Base-by-base conservation (phyloP, 768 basidiomycete species). In the Mycena olivaceomarginata region DNA sequence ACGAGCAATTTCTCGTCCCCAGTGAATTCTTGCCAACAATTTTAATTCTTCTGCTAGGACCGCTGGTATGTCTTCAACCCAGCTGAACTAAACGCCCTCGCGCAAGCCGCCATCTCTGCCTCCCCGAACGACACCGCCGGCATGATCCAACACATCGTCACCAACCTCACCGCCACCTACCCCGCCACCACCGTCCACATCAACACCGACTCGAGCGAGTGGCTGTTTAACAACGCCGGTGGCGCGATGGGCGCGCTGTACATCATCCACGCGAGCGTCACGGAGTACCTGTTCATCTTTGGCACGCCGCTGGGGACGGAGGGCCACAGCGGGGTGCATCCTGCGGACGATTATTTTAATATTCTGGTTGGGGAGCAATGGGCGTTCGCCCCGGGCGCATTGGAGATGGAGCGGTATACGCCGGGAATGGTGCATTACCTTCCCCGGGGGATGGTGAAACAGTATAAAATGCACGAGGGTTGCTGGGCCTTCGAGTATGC, bases 231-330 rank as follows among this genome's bases (percentile, higher is more conserved):
- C 89, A 99, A 99, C 82, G 98, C 98, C 2, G 98, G 98, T 13
- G 98, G 98, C 76, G 97, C 97, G 1, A 99, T 98, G 97, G 97
- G 97, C 62, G 94, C 94, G 48, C 98, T 99, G 98, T 98, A 97
- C 85, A 91, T 99, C 86, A 95, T 99, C 80, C 98, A 99, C 82
- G 97, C 98, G 20, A 95, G 93, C 86, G 93, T 99, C 81, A 99
- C 98, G 31, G 31, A 99, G 88, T 99, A 98, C 88, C 91, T 97
- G 79, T 96, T 97, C 84, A 94, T 99, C 80, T 98, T 98, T 78
- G 97, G 98, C 9, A 98, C 98, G 0, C 97, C 98, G 0, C 89
- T 99, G 12, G 98, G 98, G 11, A 99, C 98, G 3, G 98, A 99
- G 87, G 98, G 98, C 4, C 98, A 99, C 83, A 92, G 93, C 15